phyloP scores from a whole-genome alignment of 331 rosid genomes.

The Arachis monticola region DNA sequence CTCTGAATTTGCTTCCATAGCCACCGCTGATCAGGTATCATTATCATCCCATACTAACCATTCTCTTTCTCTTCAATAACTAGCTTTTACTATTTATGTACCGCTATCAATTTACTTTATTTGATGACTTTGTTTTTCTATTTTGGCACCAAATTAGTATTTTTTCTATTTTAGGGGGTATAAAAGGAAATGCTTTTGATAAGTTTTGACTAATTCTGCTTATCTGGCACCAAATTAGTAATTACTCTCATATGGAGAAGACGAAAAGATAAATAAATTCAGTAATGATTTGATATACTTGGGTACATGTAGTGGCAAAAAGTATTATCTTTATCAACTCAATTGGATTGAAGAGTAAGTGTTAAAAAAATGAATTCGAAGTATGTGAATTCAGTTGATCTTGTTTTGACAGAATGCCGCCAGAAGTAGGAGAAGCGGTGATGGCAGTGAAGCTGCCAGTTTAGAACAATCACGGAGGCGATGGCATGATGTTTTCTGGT shows the following conservation, averaged over 20 bases:
- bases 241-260: neutral
- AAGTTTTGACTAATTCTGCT: neutral
- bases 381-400: slow-evolving; percentile 16
- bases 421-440: slow-evolving; percentile 61
- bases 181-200: neutral
- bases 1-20: slow-evolving; percentile 60
- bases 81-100: slow-evolving; percentile 5
- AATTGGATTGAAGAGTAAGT: slow-evolving; percentile 16
- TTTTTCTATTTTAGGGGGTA: neutral
- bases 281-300: neutral
- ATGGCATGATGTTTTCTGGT: slow-evolving; percentile 96
- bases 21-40: slow-evolving; percentile 63
- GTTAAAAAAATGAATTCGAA: neutral
- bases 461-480: slow-evolving; percentile 67
- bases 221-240: too few relatives aligned
- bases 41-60: neutral
- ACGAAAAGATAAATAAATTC: neutral
- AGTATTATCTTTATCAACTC: neutral
- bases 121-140: neutral
- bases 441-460: slow-evolving; percentile 49
- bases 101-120: neutral
- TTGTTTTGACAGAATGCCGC: slow-evolving; percentile 53
- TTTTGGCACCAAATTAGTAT: slow-evolving; percentile 8
- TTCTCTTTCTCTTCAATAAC: neutral
- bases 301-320: slow-evolving; percentile 30